A percentile compares a stretch with the other conserved stretches of the same genome.
Conservation (phyloP, 1,284 basidiomycete species). For the Microbotryomycetes sp. region DNA sequence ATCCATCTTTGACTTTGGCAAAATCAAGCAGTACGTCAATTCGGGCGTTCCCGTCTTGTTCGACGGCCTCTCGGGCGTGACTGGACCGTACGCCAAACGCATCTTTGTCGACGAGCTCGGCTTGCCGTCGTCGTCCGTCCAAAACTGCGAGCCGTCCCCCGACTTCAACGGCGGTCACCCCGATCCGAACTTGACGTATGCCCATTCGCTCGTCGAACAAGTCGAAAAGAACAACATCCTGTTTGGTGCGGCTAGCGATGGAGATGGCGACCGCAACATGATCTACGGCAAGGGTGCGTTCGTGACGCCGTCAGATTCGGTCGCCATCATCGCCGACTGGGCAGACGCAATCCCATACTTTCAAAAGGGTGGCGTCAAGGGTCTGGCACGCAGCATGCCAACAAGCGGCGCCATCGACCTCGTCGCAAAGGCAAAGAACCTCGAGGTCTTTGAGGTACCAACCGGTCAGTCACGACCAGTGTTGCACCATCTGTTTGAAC, state of each 20-base stretch:
- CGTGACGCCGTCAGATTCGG: conserved; percentile 93
- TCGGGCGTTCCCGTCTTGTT: conserved; percentile 82
- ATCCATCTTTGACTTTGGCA: conserved; percentile 86
- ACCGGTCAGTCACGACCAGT: conserved; percentile 57
- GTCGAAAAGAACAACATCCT: conserved; percentile 81
- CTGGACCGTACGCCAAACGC: conserved; percentile 87
- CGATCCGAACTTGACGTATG: conserved; percentile 97
- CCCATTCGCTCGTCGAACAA: conserved; percentile 83
- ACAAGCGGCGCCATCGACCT: conserved; percentile 95
- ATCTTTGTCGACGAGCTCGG: conserved; percentile 81
- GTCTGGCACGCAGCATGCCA: conserved; percentile 92
- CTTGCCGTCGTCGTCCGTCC: conserved; percentile 65
- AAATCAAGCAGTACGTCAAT: conserved; percentile 85
- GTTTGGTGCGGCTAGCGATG: conserved; percentile 95
- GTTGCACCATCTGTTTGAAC: too few species aligned
- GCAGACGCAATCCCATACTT: conserved; percentile 92
- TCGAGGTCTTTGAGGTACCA: conserved; percentile 92
- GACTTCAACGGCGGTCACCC: conserved; percentile 98
- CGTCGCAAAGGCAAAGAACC: conserved; percentile 87
- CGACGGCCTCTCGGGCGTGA: conserved; percentile 94
- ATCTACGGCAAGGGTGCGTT: conserved; percentile 93
- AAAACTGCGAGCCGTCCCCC: conserved; percentile 84
- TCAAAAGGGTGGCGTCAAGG: conserved; percentile 82
- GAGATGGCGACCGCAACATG: conserved; percentile 98
- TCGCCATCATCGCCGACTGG: conserved; percentile 99